Percentiles rank a stretch among this genome's conserved stretches.
phyloP scores from a whole-genome alignment of 2,329 filamentous ascomycete species.

The Ophiostoma triangulosporum region DNA sequence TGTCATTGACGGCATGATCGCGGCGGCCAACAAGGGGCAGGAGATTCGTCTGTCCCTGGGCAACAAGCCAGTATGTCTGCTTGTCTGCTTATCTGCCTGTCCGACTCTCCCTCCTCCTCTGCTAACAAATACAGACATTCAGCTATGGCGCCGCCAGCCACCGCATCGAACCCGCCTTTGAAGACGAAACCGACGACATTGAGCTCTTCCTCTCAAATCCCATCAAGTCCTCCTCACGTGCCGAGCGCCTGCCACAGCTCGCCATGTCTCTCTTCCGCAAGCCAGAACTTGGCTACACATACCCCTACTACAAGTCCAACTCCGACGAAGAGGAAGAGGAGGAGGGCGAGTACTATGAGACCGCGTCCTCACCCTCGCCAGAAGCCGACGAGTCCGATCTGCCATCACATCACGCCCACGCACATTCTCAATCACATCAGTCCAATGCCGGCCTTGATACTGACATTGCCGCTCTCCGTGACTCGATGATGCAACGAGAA shows the following conservation, averaged over 20 bases:
- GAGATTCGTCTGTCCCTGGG: slow-evolving; percentile 45
- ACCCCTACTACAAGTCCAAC: slow-evolving; percentile 12
- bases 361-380: slow-evolving; percentile 10
- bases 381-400: slow-evolving; percentile 11
- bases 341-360: slow-evolving; percentile 13
- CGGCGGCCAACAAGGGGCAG: slow-evolving; percentile 42
- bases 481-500: slow-evolving; percentile 28
- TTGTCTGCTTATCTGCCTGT: not conserved
- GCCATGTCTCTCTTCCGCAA: slow-evolving; percentile 37
- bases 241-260: slow-evolving; percentile 34
- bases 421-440: slow-evolving; percentile 14
- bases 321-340: slow-evolving; percentile 14
- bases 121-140: slow-evolving; percentile 30
- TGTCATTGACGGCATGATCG: slow-evolving; percentile 49
- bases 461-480: slow-evolving; percentile 37
- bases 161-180: slow-evolving; percentile 27
- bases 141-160: slow-evolving; percentile 39
- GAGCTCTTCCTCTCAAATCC: slow-evolving; percentile 39
- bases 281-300: slow-evolving; percentile 18
- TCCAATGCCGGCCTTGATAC: slow-evolving; percentile 27
- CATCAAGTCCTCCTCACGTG: slow-evolving; percentile 31
- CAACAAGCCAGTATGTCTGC: slow-evolving; percentile 40
- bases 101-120: not conserved
- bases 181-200: slow-evolving; percentile 30
- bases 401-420: not conserved